Evolutionary conservation across 306 rosid genomes (phyloP).

Genomic region (Cyamopsis tetragonoloba): DNA sequence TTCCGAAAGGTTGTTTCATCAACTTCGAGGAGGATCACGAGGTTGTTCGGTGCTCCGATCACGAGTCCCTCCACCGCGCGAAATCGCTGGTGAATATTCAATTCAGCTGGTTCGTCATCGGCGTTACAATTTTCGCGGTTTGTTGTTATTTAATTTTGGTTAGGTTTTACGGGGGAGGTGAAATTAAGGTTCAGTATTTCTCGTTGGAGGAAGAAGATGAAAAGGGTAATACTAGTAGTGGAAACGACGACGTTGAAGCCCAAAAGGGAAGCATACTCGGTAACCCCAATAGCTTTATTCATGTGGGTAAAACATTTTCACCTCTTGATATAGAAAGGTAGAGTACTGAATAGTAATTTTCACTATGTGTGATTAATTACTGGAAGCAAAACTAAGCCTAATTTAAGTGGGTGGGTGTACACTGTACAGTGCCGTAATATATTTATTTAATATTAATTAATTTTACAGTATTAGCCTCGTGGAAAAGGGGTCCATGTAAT

Average conservation of each 20-base stretch:
- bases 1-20: slow-evolving; percentile 65
- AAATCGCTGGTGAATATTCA: slow-evolving; percentile 51
- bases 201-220: slow-evolving; percentile 36
- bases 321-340: slow-evolving; percentile 56
- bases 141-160: slow-evolving; percentile 41
- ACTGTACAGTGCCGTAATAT: not conserved
- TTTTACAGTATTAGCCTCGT: not conserved
- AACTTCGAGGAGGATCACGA: slow-evolving; percentile 51
- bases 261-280: slow-evolving; percentile 34
- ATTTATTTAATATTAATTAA: not conserved
- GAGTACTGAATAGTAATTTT: too few species aligned
- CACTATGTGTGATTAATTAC: slow-evolving; percentile 16
- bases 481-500: slow-evolving; percentile 24
- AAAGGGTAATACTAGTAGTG: not conserved
- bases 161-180: slow-evolving; percentile 28
- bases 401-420: not conserved
- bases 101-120: slow-evolving; percentile 69
- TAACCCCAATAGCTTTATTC: slow-evolving; percentile 41
- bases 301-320: slow-evolving; percentile 35
- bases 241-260: slow-evolving; percentile 55
- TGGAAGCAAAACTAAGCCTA: too few species aligned
- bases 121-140: slow-evolving; percentile 35
- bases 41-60: slow-evolving; percentile 51
- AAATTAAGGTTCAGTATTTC: slow-evolving; percentile 28
- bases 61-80: slow-evolving; percentile 59